These are phyloP conservation scores for Mychonastes homosphaera DNA, from an alignment of 139 green algal genomes.

Conservation along the genomic window DNA sequence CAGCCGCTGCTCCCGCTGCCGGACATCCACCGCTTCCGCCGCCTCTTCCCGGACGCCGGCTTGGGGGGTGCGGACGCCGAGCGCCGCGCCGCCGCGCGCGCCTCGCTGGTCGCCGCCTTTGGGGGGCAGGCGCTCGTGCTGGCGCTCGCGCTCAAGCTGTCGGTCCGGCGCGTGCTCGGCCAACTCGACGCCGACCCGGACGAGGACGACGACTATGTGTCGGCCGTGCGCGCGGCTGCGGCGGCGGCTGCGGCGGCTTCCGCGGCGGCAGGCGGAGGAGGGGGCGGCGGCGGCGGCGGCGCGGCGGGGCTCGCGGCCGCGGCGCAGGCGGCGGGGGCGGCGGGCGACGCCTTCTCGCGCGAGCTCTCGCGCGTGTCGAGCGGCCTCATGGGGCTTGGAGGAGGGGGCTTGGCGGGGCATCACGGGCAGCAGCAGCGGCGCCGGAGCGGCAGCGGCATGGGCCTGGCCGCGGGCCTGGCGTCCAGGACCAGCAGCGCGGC, in stretches of 20 bases:
- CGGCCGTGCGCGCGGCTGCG: background rate
- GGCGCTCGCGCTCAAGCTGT: slow-evolving; percentile 85
- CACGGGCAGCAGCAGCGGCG: slow-evolving; percentile 6
- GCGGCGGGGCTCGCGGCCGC: background rate
- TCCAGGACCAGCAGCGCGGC: slow-evolving; percentile 11
- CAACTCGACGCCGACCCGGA: slow-evolving; percentile 10
- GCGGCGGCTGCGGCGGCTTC: background rate
- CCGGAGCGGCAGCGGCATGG: too few species aligned
- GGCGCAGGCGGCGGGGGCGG: background rate
- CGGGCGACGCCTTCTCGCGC: slow-evolving; percentile 34
- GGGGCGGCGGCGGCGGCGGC: slow-evolving; percentile 1
- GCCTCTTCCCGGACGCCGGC: slow-evolving; percentile 54
- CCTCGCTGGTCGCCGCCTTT: slow-evolving; percentile 63
- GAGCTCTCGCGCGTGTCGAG: slow-evolving; percentile 10
- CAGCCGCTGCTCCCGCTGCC: slow-evolving; percentile 30
- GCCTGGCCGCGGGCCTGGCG: slow-evolving; percentile 31
- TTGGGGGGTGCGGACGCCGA: slow-evolving; percentile 36
- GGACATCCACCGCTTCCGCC: slow-evolving; percentile 22
- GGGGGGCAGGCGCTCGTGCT: slow-evolving; percentile 72
- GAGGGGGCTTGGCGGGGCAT: background rate
- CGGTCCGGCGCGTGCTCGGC: slow-evolving; percentile 39
- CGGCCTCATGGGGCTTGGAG: background rate
- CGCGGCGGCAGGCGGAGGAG: background rate
- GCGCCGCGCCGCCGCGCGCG: slow-evolving; percentile 36
- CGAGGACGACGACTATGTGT: background rate